Percentiles rank a stretch among this genome's conserved stretches.
These are phyloP conservation scores for Malus hybrid DNA, from an alignment of 331 rosid genomes.

Conservation along the genomic window DNA sequence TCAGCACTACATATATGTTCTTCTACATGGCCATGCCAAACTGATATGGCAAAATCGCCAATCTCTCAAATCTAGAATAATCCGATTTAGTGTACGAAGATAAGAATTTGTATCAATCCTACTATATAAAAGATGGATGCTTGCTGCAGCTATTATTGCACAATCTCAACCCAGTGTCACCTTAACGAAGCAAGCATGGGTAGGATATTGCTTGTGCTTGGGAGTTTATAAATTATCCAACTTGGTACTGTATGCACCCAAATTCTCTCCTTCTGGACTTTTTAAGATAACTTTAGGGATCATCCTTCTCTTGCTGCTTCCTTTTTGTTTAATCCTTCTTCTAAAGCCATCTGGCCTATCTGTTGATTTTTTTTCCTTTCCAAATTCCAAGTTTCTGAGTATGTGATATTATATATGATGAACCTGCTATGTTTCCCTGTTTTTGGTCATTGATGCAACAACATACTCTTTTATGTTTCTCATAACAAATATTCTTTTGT, in stretches of 20 bases:
- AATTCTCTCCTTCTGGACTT: neutral
- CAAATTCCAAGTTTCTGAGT: neutral
- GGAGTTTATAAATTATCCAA: neutral
- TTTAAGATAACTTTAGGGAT: neutral
- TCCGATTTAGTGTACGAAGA: neutral
- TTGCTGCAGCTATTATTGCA: neutral
- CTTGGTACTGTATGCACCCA: neutral
- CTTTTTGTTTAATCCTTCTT: neutral
- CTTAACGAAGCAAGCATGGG: neutral
- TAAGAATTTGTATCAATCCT: neutral
- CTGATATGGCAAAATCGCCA: neutral
- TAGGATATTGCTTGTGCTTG: neutral
- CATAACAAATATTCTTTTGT: neutral
- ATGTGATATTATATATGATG: neutral
- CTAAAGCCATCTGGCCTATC: neutral
- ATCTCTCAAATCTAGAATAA: neutral
- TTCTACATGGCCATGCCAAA: neutral
- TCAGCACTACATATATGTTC: neutral
- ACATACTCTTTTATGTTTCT: neutral
- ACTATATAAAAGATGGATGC: neutral
- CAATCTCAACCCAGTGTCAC: neutral
- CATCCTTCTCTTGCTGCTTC: neutral
- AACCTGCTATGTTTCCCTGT: neutral
- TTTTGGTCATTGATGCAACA: slow-evolving; percentile 5
- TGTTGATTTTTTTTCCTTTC: neutral